Evolutionary conservation across 441 rosid species (phyloP).

Genomic region (Daphne laureola): DNA sequence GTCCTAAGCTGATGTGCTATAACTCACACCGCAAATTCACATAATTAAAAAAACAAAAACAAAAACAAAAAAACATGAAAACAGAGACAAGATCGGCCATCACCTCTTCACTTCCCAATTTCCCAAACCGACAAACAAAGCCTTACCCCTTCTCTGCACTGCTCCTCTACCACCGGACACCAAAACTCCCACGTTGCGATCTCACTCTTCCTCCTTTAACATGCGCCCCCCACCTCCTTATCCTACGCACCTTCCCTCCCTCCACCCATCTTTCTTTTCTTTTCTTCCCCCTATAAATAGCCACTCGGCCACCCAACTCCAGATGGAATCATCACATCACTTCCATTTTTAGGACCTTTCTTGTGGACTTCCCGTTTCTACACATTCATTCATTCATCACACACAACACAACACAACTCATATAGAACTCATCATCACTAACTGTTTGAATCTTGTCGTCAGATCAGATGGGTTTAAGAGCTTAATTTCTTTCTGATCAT

Average conservation of each 20-base stretch:
- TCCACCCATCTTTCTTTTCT: constrained; percentile 3
- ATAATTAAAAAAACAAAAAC: too few species aligned
- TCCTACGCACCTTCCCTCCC: constrained; percentile 17
- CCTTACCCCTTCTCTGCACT: constrained; percentile 21
- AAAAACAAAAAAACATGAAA: too few species aligned
- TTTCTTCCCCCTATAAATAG: constrained; percentile 13
- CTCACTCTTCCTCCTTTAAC: too few species aligned
- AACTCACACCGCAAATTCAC: not conserved
- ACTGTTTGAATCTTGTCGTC: not conserved
- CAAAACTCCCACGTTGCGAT: constrained; percentile 18
- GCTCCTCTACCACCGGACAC: constrained; percentile 74
- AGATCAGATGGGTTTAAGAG: constrained; percentile 10
- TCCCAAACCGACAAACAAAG: not conserved
- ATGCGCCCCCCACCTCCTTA: constrained; percentile 18
- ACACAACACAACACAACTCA: too few species aligned
- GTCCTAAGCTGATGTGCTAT: too few species aligned
- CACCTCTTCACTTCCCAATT: constrained; percentile 22
- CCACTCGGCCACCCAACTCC: not conserved
- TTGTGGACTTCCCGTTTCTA: not conserved
- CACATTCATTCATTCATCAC: too few species aligned
- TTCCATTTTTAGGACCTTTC: constrained; percentile 3
- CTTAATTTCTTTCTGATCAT: too few species aligned
- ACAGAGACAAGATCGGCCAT: constrained; percentile 6
- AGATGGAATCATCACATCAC: constrained; percentile 14
- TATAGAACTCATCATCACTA: too few species aligned